Evolutionary conservation across 2,329 filamentous ascomycete species (phyloP).

Genomic region (Beauveria medogensis): DNA sequence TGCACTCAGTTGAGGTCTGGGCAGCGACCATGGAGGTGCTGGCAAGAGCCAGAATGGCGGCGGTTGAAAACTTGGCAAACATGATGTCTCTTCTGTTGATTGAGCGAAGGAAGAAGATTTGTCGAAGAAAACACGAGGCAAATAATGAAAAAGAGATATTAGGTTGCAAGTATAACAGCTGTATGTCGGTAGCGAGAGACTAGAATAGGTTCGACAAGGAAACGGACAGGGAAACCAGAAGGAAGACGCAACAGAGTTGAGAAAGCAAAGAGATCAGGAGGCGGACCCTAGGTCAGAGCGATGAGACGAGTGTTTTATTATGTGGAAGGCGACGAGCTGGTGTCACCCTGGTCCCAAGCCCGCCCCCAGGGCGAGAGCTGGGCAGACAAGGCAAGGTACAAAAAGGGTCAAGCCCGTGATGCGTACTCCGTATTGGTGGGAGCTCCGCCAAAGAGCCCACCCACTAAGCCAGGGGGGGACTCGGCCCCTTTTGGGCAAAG

Average conservation of each 20-base stretch:
- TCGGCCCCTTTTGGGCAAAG: too few relatives aligned
- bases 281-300: neutral
- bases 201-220: constrained; percentile 7
- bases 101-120: constrained; percentile 3
- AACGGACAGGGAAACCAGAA: neutral
- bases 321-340: neutral
- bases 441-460: neutral
- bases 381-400: too few relatives aligned
- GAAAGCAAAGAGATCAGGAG: neutral
- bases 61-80: constrained; percentile 38
- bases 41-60: constrained; percentile 41
- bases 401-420: neutral
- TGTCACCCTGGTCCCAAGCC: neutral
- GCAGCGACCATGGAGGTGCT: constrained; percentile 41
- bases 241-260: neutral
- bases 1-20: constrained; percentile 49
- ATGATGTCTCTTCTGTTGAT: constrained; percentile 16
- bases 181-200: constrained; percentile 10
- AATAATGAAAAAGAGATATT: neutral
- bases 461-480: neutral
- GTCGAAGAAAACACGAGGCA: neutral
- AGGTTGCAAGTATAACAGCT: neutral
- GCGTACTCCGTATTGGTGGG: neutral
- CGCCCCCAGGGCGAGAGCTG: neutral
- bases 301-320: constrained; percentile 12